Conservation (phyloP, 306 rosid genomes). For the Malus sieversii region DNA sequence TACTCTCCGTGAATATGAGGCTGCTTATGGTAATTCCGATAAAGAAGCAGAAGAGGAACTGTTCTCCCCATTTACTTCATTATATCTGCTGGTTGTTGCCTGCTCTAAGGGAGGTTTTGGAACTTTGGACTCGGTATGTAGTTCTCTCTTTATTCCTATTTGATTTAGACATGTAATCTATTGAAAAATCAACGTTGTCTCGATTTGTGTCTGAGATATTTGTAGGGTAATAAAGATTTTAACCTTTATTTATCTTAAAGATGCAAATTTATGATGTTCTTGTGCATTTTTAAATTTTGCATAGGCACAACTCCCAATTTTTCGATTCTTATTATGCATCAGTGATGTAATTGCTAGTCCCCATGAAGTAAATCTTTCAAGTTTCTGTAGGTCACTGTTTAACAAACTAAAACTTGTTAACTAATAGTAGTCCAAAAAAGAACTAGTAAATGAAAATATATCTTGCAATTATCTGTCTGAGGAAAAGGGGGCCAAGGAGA, state of each 20-base stretch:
- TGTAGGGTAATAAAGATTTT: neutral
- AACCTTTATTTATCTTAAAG: neutral
- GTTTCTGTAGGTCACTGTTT: neutral
- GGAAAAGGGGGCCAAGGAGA: neutral
- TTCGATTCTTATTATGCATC: neutral
- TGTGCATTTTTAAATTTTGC: neutral
- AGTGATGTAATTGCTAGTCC: neutral
- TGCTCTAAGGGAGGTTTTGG: conserved; percentile 90
- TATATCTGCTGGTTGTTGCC: conserved; percentile 72
- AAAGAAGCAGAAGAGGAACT: conserved; percentile 56
- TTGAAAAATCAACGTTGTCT: neutral
- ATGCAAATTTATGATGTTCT: neutral
- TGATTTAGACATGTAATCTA: neutral
- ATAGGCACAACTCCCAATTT: neutral
- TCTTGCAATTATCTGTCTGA: neutral
- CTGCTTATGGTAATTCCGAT: conserved; percentile 45
- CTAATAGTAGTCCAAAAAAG: neutral
- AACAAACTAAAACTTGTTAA: neutral
- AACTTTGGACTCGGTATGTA: conserved; percentile 76
- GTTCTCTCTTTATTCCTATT: conserved; percentile 1
- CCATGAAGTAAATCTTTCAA: neutral
- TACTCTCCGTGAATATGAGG: conserved; percentile 66
- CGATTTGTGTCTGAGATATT: neutral
- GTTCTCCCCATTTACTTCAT: conserved; percentile 87
- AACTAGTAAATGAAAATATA: neutral